Base-by-base conservation (phyloP, 495 filamentous ascomycete species). In the Aspergillus carlsbadensis region DNA sequence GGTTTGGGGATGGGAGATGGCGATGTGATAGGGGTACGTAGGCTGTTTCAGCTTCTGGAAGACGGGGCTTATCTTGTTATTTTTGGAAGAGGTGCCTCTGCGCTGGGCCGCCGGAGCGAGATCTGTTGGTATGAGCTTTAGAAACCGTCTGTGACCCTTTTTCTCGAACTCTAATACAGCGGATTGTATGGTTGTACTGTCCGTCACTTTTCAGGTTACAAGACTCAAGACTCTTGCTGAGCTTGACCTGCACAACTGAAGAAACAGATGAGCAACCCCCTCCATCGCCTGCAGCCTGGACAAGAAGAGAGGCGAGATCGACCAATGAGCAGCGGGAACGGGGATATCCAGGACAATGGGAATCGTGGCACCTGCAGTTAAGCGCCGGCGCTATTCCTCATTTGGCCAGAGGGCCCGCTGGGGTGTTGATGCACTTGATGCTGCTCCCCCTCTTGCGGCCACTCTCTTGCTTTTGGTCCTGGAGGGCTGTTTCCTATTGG, bases 281-380 rank as follows among this genome's bases (percentile, higher is more conserved):
- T 22, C 56, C 35, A 54, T 49, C 54, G 49, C 17, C 37, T 47
- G 29, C 43, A 40, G 21, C 54, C 45, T 33, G 14, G 45, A 21
- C 24, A 15, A 37, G 24, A 33, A 24, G 42, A 43, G 39, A 54
- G 39, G 5, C 10, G 24, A 54, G 50, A 54, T 36, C 40, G 56
- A 40, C 54, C 54, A 61, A 61, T 57, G 20, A 57, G 48, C 36
- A 22, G 14, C n/a, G 15, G 5, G 14, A 36, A 22, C 48, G 24
- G 34, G 13, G 24, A 17, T 52, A 61, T 56, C 47, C 42, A 52
- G 42, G 29, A 55, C 48, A 52, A 56, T 54, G 37, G 57, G 29
- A 40, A 57, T 56, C 57, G 53, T 57, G 54, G 57, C 50, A 60
- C 43, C 60, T 64, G 62, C 54, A 56, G 48, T 65, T 65, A 65